Evolutionary conservation across 306 rosid species (phyloP), one percentile per base, ranked within the genome.

Genomic region (Canavalia gladiata): DNA sequence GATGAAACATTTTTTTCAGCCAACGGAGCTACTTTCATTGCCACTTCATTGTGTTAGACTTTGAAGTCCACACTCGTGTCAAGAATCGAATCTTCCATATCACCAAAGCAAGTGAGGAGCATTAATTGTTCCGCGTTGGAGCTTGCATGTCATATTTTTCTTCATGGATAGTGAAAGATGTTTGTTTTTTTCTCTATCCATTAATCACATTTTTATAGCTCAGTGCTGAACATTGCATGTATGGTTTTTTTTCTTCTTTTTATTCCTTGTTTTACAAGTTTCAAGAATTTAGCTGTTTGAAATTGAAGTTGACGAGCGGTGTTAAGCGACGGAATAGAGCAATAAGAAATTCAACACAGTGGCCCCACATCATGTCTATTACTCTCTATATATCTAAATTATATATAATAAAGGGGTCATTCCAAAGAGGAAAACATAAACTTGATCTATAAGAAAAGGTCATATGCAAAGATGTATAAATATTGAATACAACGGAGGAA

Each of bases 61-160:
- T 81, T 67, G 86, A 89, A 68, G 85, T 64, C 82, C 78, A 78
- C 77, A 74, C 85, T 81, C 68, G 80, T 87, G 83, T 88, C 89
- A 87, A 88, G 90, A 86, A 84, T 83, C 81, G 92, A 86, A 88
- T 90, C 92, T 88, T 87, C 87, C 85, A 63, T 73, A 79, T 87
- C 86, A 86, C 89, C 86, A 80, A 57, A 84, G 65, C 63, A 66
- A 50, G 31, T 62, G 12, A 47, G 7, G 29, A 33, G 41, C 80
- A 87, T 85, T 88, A 56, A 88, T 84, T 88, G 90, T 65, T 79
- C 42, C 75, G 87, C 84, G 45, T 87, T 45, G 85, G 85, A 84
- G 79, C 74, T 87, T 83, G 87, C 88, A 78, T 87, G 92, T 81
- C 87, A 75, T 87, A 47, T 78, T 80, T 80, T 84, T 78, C 88